Base-by-base conservation (phyloP, 225 moss, liverwort and hornwort genomes). In the Neckera pumila region DNA sequence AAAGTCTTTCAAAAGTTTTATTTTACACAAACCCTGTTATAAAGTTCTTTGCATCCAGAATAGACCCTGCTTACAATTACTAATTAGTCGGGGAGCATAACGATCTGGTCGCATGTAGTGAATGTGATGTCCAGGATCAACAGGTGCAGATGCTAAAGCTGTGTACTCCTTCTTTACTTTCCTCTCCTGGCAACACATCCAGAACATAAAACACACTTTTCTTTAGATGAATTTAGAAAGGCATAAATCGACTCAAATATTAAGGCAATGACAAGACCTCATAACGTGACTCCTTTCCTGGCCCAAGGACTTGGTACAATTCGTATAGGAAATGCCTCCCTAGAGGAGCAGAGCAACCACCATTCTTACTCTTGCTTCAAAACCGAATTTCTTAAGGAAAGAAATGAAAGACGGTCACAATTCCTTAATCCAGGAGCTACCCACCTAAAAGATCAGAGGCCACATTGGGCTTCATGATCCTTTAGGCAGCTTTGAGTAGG, bases 161-260 rank as follows among this genome's bases (percentile, higher is more conserved):
- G 89, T 89, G 76, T 99, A 99, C 76, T 94, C 90, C 87, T 99
- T 99, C 89, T 94, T 94, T n/a, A 99, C 99, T 93, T 96, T 95
- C 82, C 95, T 95, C 53, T 99, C 97, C 98, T 98, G 95, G 87
- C 84, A 60, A 70, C 78, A 72, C 75, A 80, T 33, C 27, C 72
- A 89, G 26, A 87, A 60, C 73, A 86, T 38, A 38, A 57, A 80
- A 51, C 22, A 64, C 54, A 76, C 40, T 76, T 30, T 73, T 73
- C 62, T 76, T 86, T 64, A 79, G n/a, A 64, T 53, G 21, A 87
- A 60, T 40, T 87, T 66, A 71, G 38, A 27, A 76, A 60, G 70
- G 73, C 23, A 86, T 19, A 38, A 74, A 66, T 59, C 62, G 69
- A 61, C 61, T 57, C 76, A 71, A 62, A 84, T 30, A 59, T 15